These are phyloP conservation scores for Cavenderia fasciculata DNA, from an alignment of 78 protist species.

Conservation along the genomic window DNA sequence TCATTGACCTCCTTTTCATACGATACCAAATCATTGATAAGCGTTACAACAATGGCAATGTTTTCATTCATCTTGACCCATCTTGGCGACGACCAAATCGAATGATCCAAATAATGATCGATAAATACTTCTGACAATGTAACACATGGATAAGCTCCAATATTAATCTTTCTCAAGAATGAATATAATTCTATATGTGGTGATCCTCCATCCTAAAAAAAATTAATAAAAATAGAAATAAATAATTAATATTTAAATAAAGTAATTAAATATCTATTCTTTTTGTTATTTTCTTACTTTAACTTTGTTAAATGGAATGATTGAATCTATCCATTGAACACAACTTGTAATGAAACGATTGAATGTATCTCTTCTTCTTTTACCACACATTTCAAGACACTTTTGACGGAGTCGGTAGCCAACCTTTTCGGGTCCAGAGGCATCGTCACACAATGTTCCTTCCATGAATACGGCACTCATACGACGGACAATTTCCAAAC, in stretches of 20 bases:
- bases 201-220: conserved; percentile 14
- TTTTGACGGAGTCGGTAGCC: conserved; percentile 16
- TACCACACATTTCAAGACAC: conserved; percentile 66
- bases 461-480: conserved; percentile 38
- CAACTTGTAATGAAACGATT: conserved; percentile 64
- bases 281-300: not conserved
- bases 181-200: conserved; percentile 69
- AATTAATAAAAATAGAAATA: not conserved
- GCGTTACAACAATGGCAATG: conserved; percentile 61
- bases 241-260: not conserved
- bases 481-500: conserved; percentile 25
- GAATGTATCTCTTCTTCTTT: conserved; percentile 40
- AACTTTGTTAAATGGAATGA: conserved; percentile 62
- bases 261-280: not conserved
- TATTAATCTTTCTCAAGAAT: conserved; percentile 55
- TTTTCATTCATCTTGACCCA: conserved; percentile 77
- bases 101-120: conserved; percentile 32
- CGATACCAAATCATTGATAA: conserved; percentile 45
- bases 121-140: conserved; percentile 56
- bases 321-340: conserved; percentile 75
- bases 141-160: conserved; percentile 76
- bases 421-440: conserved; percentile 68
- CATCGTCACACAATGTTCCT: conserved; percentile 25
- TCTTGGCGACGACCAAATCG: conserved; percentile 55
- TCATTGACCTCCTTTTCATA: conserved; percentile 73